phyloP scores from a whole-genome alignment of 2,329 filamentous ascomycete genomes.

The Colletotrichum orbiculare region DNA sequence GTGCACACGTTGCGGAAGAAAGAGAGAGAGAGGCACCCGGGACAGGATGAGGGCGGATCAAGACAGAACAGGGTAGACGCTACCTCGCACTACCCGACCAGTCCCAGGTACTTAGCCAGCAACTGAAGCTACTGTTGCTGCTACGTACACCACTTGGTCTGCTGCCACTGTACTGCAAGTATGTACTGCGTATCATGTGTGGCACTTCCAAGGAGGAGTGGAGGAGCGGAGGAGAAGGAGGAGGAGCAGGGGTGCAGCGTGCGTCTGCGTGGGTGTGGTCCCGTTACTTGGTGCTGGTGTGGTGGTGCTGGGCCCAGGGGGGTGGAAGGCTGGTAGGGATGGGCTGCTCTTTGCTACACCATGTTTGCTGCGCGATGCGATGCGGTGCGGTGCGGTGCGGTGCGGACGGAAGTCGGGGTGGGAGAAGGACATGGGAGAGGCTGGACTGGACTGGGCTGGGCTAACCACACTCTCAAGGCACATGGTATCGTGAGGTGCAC shows the following conservation, averaged over 20 bases:
- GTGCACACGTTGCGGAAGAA: too few species aligned
- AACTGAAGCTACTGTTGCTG: too few species aligned
- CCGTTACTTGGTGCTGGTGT: constrained; percentile 15
- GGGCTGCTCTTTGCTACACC: not conserved
- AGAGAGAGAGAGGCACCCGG: not conserved
- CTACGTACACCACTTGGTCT: too few species aligned
- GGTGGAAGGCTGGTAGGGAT: constrained; percentile 19
- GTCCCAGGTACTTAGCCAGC: too few species aligned
- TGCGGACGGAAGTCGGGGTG: not conserved
- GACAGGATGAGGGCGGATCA: constrained; percentile 12
- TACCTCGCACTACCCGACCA: too few species aligned
- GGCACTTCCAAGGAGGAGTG: not conserved
- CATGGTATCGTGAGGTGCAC: too few species aligned
- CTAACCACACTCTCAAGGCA: too few species aligned
- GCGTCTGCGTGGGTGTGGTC: constrained; percentile 12
- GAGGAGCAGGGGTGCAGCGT: constrained; percentile 4
- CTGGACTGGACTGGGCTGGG: not conserved
- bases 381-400: constrained; percentile 16
- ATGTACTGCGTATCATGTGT: too few species aligned
- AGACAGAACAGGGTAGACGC: not conserved
- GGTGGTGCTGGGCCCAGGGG: constrained; percentile 13
- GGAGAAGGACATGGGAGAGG: not conserved
- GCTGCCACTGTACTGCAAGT: too few species aligned
- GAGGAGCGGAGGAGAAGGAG: constrained; percentile 2
- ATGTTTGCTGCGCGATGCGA: constrained; percentile 2